phyloP scores from a whole-genome alignment of 129 eudicot species.

The Flaveria ramosissima region DNA sequence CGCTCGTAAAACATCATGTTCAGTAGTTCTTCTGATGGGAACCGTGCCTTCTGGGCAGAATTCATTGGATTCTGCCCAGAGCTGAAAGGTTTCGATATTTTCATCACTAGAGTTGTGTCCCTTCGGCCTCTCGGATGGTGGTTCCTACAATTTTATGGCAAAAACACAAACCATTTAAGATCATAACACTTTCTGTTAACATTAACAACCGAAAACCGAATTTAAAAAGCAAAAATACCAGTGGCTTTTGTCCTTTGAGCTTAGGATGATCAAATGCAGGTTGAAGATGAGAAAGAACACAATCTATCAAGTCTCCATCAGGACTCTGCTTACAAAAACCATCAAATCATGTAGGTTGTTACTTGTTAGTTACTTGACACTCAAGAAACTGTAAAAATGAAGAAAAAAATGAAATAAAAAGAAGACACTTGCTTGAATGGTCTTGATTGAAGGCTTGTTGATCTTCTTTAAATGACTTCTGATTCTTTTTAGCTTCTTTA shows the following conservation, averaged over 20 bases:
- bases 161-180: constrained; percentile 3
- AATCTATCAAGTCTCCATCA: constrained; percentile 90
- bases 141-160: constrained; percentile 47
- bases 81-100: constrained; percentile 46
- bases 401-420: not conserved
- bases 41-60: constrained; percentile 83
- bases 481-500: constrained; percentile 65
- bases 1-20: constrained; percentile 69
- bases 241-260: constrained; percentile 89
- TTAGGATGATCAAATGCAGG: constrained; percentile 97
- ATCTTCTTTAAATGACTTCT: constrained; percentile 67
- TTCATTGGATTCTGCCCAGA: constrained; percentile 64
- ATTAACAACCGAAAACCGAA: not conserved
- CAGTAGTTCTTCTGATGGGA: constrained; percentile 91
- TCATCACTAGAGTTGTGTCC: constrained; percentile 40
- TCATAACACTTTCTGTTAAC: constrained; percentile 14
- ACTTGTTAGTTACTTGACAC: constrained; percentile 20
- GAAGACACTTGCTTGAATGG: constrained; percentile 63
- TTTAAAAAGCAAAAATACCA: constrained; percentile 45
- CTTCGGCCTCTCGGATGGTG: constrained; percentile 72
- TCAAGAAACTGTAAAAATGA: constrained; percentile 20
- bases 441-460: constrained; percentile 86
- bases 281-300: constrained; percentile 87
- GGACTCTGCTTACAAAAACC: constrained; percentile 57
- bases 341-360: constrained; percentile 10